A percentile compares a stretch with the other conserved stretches of the same genome.
These are phyloP conservation scores for Calonectria multiphialidica DNA, from an alignment of 2,329 filamentous ascomycete species.

Conservation along the genomic window DNA sequence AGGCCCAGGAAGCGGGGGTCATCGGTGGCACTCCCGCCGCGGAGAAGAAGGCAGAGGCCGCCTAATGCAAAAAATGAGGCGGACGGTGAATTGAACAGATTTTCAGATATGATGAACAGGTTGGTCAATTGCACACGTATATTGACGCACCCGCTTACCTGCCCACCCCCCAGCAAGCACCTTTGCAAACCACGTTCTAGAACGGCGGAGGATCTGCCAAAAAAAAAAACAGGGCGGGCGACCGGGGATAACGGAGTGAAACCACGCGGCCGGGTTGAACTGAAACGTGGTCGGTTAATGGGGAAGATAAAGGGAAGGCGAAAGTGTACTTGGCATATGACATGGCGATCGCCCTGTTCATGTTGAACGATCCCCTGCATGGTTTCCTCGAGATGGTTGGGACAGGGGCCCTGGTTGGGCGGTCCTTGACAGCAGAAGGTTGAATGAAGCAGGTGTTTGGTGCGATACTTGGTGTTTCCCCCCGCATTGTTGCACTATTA, in stretches of 20 bases:
- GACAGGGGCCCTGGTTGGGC: not conserved
- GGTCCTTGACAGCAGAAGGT: not conserved
- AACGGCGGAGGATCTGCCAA: slow-evolving; percentile 1
- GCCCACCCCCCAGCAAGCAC: not conserved
- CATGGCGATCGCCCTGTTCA: slow-evolving; percentile 18
- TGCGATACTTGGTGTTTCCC: not conserved
- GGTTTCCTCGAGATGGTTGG: not conserved
- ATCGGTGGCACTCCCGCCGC: slow-evolving; percentile 44
- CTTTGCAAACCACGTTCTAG: not conserved
- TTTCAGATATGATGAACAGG: slow-evolving; percentile 19
- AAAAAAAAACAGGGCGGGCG: slow-evolving; percentile 36
- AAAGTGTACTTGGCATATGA: slow-evolving; percentile 12
- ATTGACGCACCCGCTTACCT: slow-evolving; percentile 14
- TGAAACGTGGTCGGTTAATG: slow-evolving; percentile 24
- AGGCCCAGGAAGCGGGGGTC: slow-evolving; percentile 62
- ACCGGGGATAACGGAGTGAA: slow-evolving; percentile 4
- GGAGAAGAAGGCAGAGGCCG: slow-evolving; percentile 38
- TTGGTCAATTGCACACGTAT: slow-evolving; percentile 20
- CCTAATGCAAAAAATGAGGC: slow-evolving; percentile 36
- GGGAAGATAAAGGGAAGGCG: slow-evolving; percentile 25
- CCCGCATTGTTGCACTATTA: slow-evolving; percentile 10
- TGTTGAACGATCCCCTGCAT: not conserved
- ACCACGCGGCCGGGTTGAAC: slow-evolving; percentile 3
- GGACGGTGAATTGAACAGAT: slow-evolving; percentile 18
- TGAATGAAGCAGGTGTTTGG: not conserved